phyloP scores from a whole-genome alignment of 495 filamentous ascomycete species.

The Usnea hakonensis region DNA sequence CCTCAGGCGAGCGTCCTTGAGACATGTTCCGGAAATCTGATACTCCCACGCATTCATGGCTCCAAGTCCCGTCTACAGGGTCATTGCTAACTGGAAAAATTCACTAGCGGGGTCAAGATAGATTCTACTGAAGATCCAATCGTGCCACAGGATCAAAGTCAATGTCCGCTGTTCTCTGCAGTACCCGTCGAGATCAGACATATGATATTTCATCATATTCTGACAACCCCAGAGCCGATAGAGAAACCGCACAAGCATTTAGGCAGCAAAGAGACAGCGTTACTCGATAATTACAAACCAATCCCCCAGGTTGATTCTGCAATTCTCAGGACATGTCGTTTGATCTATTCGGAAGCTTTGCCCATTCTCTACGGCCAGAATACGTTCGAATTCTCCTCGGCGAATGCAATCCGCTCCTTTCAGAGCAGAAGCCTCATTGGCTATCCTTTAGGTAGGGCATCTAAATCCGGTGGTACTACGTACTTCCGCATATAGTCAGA shows the following conservation, averaged over 20 bases:
- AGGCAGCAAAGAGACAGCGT: slow-evolving; percentile 19
- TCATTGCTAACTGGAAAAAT: neutral
- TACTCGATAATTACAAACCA: slow-evolving; percentile 21
- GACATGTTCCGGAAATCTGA: neutral
- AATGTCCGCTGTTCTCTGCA: slow-evolving; percentile 15
- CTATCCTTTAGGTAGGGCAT: slow-evolving; percentile 16
- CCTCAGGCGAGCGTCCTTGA: neutral
- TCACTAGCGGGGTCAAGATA: slow-evolving; percentile 16
- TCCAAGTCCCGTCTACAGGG: neutral
- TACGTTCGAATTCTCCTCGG: slow-evolving; percentile 19
- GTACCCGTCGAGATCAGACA: slow-evolving; percentile 21
- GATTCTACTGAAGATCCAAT: slow-evolving; percentile 7
- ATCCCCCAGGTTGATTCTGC: slow-evolving; percentile 18
- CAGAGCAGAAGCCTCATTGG: slow-evolving; percentile 17
- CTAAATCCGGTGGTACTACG: neutral
- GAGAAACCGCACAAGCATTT: slow-evolving; percentile 22
- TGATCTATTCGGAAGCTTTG: slow-evolving; percentile 19
- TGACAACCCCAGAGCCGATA: slow-evolving; percentile 18
- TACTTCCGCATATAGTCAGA: neutral
- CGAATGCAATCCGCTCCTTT: slow-evolving; percentile 17
- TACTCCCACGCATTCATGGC: neutral
- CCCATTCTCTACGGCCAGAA: slow-evolving; percentile 23
- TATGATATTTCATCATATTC: slow-evolving; percentile 17
- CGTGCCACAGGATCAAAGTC: slow-evolving; percentile 7
- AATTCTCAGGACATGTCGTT: slow-evolving; percentile 18